phyloP scores from a whole-genome alignment of 1,284 basidiomycete genomes.

The Quambalaria eucalypti region DNA sequence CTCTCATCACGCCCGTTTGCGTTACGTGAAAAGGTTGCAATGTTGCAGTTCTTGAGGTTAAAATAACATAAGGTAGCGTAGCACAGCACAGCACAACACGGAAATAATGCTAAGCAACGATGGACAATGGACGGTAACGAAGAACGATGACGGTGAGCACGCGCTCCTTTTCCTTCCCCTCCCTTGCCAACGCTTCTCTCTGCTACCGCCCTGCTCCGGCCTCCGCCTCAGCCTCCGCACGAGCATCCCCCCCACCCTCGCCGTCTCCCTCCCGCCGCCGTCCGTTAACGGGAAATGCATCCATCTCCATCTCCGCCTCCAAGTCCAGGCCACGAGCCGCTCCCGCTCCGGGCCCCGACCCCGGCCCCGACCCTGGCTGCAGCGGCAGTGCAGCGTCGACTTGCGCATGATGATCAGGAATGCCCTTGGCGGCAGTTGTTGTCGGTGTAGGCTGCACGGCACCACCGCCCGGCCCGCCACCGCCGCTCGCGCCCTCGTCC shows the following conservation, averaged over 20 bases:
- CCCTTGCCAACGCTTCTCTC: neutral
- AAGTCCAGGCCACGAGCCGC: no score
- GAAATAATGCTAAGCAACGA: no score
- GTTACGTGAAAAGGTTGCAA: no score
- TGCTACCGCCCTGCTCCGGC: neutral
- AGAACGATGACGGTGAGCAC: neutral
- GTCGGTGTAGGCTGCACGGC: no score
- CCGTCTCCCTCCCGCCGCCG: neutral
- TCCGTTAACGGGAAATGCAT: neutral
- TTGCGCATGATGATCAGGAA: no score
- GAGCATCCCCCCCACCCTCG: neutral
- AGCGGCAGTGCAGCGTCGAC: no score
- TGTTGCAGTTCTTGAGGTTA: no score
- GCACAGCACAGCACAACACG: neutral
- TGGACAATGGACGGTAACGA: neutral
- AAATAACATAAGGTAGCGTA: neutral
- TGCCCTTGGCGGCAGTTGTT: no score
- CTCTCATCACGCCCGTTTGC: no score
- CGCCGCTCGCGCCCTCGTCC: no score
- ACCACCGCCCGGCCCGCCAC: neutral
- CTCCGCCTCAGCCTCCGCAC: neutral
- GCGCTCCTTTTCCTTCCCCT: neutral
- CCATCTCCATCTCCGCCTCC: constrained; percentile 1
- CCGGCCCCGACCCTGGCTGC: no score
- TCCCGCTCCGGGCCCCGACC: no score